Evolutionary conservation across 306 rosid genomes (phyloP), one percentile per base, ranked within the genome.

Genomic region (Pterocarpus macrocarpus): DNA sequence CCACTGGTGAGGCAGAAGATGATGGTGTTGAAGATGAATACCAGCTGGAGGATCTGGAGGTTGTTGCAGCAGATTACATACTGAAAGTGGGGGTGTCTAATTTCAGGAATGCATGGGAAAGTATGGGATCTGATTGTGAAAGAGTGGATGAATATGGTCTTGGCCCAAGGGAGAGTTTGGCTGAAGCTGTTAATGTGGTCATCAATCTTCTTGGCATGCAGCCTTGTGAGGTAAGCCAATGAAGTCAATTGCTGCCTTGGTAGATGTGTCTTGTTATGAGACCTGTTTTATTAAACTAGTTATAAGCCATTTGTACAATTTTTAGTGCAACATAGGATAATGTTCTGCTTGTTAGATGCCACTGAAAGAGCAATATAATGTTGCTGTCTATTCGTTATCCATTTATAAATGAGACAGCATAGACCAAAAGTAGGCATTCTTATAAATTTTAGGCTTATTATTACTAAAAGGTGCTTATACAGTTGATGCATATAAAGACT

Each of bases 11-110:
- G 89, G 89, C 94, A 50, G 99, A 93, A 56, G 99, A 95, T 59
- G 97, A 95, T 43, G 99, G 99, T 7, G 97, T 93, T 59, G 99
- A 95, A 87, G 99, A 95, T 82, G 98, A 93, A 87, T 95, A 93
- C 87, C 98, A 91, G 89, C 83, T 95, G 86, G 99, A 95, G 92
- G 99, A 95, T 66, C 88, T 95, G 79, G 99, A 93, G 82, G 99
- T 95, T 86, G 97, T 89, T 75, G 88, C 98, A 33, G 96, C 99
- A 38, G 99, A 95, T 89, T 95, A 93, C 89, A 82, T 95, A 75
- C 61, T 95, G 90, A 95, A 89, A 88, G 97, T 90, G 64, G 93
- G 91, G 67, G 98, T 95, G 65, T 87, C 95, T 78, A 95, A 93
- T 87, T 95, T 93, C 85, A 91, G 89, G 80, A 92, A 90, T 83